phyloP scores from a whole-genome alignment of 2,329 filamentous ascomycete genomes.

The Colletotrichum graminicola region DNA sequence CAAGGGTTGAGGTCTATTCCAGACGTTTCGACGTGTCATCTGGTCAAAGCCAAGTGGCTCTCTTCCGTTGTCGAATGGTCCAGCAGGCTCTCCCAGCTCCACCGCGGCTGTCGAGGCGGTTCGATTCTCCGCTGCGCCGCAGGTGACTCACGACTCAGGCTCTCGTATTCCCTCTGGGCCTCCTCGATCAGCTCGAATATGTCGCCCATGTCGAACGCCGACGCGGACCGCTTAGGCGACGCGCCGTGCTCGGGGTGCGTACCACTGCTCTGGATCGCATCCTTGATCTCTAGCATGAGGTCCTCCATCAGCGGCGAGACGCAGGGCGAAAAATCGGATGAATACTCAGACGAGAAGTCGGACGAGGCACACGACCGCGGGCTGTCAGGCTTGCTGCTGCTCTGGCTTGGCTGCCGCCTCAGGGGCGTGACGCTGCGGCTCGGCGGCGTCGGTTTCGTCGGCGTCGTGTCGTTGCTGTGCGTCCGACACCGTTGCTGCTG shows the following conservation, averaged over 20 bases:
- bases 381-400: conserved; percentile 34
- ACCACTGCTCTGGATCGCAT: conserved; percentile 37
- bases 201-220: conserved; percentile 33
- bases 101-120: conserved; percentile 1
- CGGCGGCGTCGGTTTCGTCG: conserved; percentile 6
- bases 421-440: conserved; percentile 36
- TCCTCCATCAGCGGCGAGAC: conserved; percentile 40
- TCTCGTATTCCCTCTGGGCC: conserved; percentile 36
- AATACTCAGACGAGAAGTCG: conserved; percentile 32
- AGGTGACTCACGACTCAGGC: conserved; percentile 12
- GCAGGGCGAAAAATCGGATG: conserved; percentile 29
- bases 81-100: conserved; percentile 31
- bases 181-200: conserved; percentile 36
- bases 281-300: conserved; percentile 36
- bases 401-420: conserved; percentile 32
- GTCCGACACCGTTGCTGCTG: conserved; percentile 25
- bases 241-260: not conserved
- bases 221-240: conserved; percentile 1
- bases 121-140: not conserved
- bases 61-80: not conserved
- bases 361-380: conserved; percentile 27
- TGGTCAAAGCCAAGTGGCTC: conserved; percentile 15
- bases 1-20: not conserved
- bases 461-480: conserved; percentile 23
- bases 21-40: not conserved